Conservation (phyloP, 768 basidiomycete species). For the Naematelia encephala region DNA sequence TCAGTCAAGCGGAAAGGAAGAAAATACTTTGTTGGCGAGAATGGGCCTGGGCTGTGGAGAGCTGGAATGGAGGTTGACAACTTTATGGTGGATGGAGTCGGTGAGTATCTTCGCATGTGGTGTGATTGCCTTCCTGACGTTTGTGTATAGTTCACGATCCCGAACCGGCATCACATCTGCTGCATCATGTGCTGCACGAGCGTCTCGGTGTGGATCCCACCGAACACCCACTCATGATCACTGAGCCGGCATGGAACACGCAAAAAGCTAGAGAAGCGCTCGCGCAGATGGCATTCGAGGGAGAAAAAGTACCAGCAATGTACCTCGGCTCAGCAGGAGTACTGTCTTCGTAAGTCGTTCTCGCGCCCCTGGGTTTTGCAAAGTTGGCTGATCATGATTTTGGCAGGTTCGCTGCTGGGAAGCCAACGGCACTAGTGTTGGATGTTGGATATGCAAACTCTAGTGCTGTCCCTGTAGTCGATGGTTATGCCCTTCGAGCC, state of each 20-base stretch:
- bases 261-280: conserved; percentile 86
- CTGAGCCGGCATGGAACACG: conserved; percentile 96
- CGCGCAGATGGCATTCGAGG: conserved; percentile 92
- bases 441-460: conserved; percentile 87
- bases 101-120: conserved; percentile 54
- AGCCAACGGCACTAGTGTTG: conserved; percentile 92
- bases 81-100: conserved; percentile 77
- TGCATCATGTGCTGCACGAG: conserved; percentile 55
- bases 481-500: conserved; percentile 95
- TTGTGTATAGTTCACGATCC: conserved; percentile 50
- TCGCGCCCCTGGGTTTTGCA: neutral
- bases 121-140: too few species aligned
- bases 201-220: conserved; percentile 71
- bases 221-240: conserved; percentile 88
- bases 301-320: conserved; percentile 89
- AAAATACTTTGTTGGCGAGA: conserved; percentile 75
- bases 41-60: conserved; percentile 85
- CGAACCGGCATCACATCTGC: conserved; percentile 44
- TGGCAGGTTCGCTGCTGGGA: conserved; percentile 89
- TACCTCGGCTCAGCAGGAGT: conserved; percentile 95
- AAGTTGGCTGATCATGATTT: conserved; percentile 6
- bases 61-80: conserved; percentile 81
- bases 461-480: conserved; percentile 91
- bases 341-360: conserved; percentile 74
- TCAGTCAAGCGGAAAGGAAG: conserved; percentile 9